Evolutionary conservation across 305 asterid species (phyloP).

Genomic region (Fraxinus nigra): DNA sequence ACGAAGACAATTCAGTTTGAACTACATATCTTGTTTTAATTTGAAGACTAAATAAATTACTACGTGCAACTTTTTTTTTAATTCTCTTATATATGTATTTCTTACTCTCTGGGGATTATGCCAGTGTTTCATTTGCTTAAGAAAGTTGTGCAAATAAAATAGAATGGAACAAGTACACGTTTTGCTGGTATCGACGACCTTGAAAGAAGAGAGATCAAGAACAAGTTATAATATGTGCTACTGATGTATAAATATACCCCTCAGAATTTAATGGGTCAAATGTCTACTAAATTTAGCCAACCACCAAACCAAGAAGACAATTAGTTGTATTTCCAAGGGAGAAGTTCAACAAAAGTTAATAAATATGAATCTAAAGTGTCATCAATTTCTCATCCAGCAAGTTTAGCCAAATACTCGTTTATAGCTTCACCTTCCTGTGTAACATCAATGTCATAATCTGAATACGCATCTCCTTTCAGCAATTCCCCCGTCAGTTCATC

Average conservation of each 20-base stretch:
- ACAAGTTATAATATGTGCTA: background rate
- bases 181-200: background rate
- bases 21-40: background rate
- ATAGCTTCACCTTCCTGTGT: slow-evolving; percentile 89
- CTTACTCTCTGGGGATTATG: background rate
- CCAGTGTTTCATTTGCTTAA: background rate
- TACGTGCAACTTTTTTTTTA: background rate
- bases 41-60: background rate
- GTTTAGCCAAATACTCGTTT: slow-evolving; percentile 55
- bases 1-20: background rate
- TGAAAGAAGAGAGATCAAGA: background rate
- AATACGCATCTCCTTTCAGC: slow-evolving; percentile 63
- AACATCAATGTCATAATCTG: slow-evolving; percentile 81
- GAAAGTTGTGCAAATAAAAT: background rate
- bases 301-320: background rate
- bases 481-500: slow-evolving; percentile 65
- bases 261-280: background rate
- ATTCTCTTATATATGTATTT: background rate
- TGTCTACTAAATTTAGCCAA: background rate
- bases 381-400: slow-evolving; percentile 26
- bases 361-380: background rate
- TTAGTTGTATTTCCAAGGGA: background rate
- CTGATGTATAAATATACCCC: background rate
- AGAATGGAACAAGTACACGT: background rate
- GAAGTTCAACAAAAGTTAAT: background rate